Evolutionary conservation across 441 rosid species (phyloP).

Genomic region (Gossypium davidsonii): DNA sequence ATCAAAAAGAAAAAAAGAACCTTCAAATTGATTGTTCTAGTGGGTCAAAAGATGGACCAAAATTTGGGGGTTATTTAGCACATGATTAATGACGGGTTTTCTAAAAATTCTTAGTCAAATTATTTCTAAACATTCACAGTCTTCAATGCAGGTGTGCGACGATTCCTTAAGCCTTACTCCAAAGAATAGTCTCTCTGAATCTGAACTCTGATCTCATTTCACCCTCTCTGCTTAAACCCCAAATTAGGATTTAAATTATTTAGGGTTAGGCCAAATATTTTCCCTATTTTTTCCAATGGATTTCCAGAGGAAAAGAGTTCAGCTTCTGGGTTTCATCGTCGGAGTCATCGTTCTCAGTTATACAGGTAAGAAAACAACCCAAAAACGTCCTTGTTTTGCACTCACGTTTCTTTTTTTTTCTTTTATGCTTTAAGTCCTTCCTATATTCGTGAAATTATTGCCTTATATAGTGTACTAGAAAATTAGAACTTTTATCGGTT

Average conservation of each 20-base stretch:
- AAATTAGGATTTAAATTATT: neutral
- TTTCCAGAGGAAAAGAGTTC: constrained; percentile 33
- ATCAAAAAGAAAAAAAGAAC: too few species aligned
- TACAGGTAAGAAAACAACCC: constrained; percentile 29
- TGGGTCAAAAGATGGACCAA: neutral
- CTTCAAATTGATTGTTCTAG: neutral
- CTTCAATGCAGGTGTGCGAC: neutral
- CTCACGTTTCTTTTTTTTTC: neutral
- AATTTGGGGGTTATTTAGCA: neutral
- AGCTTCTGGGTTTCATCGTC: constrained; percentile 26
- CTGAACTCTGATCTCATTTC: neutral
- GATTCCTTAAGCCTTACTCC: neutral
- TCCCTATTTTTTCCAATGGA: constrained; percentile 29
- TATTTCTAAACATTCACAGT: neutral
- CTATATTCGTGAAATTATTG: neutral
- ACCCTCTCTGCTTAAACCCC: neutral
- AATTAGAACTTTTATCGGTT: neutral
- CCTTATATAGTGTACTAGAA: neutral
- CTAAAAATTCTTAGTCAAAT: neutral
- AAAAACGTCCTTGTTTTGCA: neutral
- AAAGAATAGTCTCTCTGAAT: neutral
- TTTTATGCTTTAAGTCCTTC: neutral
- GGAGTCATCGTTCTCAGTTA: constrained; percentile 48
- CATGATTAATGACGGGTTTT: neutral
- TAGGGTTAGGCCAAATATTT: neutral